A percentile compares a stretch with the other conserved stretches of the same genome.
Conservation (phyloP, 495 filamentous ascomycete species). For the Penicillium dipodomyicola region DNA sequence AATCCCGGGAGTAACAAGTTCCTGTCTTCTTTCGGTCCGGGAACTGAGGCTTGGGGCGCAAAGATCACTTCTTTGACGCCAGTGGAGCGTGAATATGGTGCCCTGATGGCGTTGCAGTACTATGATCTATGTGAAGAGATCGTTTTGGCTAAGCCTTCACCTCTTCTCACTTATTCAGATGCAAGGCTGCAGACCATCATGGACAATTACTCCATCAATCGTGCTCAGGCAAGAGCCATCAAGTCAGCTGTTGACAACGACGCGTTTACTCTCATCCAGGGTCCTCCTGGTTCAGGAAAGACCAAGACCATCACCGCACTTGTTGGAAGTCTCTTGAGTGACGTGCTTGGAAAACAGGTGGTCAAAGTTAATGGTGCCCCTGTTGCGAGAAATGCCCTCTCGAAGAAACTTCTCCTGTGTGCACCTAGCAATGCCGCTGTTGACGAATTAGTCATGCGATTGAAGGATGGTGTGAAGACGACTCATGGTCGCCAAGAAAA, state of each 20-base stretch:
- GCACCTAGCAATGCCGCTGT: conserved; percentile 97
- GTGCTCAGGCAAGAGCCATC: conserved; percentile 88
- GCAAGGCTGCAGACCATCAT: conserved; percentile 64
- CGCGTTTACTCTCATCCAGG: conserved; percentile 93
- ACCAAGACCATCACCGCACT: conserved; percentile 98
- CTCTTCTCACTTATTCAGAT: conserved; percentile 73
- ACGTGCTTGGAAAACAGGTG: conserved; percentile 47
- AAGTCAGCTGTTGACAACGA: conserved; percentile 90
- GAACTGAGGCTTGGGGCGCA: conserved; percentile 64
- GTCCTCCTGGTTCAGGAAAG: conserved; percentile 94
- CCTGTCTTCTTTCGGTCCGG: conserved; percentile 51
- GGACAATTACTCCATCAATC: conserved; percentile 78
- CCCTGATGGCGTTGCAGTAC: conserved; percentile 83
- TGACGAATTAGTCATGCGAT: conserved; percentile 89
- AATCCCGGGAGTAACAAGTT: conserved; percentile 58
- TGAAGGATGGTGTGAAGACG: conserved; percentile 85
- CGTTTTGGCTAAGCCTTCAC: conserved; percentile 81
- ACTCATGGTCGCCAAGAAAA: conserved; percentile 65
- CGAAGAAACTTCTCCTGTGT: conserved; percentile 89
- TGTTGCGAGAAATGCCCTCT: conserved; percentile 30
- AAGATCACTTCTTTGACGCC: conserved; percentile 87
- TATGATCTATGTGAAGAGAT: conserved; percentile 95
- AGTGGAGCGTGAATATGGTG: conserved; percentile 91
- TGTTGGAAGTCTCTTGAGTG: conserved; percentile 79
- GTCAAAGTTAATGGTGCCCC: conserved; percentile 18